Base-by-base conservation (phyloP, 352 stramenopile species). In the Globisporangium nunn region DNA sequence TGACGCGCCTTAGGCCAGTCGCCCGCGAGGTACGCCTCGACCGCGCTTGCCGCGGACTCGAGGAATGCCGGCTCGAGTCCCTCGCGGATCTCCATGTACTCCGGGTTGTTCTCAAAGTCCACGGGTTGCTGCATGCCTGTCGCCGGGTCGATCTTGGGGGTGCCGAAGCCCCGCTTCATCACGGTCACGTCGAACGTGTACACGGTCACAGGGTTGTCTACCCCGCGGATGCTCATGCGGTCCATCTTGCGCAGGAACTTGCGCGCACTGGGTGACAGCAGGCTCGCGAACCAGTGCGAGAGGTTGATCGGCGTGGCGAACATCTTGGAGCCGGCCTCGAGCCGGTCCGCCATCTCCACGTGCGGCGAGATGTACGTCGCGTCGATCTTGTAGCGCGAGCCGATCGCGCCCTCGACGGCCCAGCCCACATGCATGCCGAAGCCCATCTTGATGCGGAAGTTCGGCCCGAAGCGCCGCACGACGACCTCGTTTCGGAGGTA, bases 351-450 rank as follows among this genome's bases (percentile, higher is more conserved):
- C 75, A 91, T 90, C 57, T 98, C 94, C 11, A 98, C 94, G 54
- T 97, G 89, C 29, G 96, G 91, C 6, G 88, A 97, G 54, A 99
- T 95, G 63, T 98, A 98, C 15, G 95, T 98, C n/a, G 93, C 94
- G 65, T 99, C 96, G 60, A 99, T 97, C 63, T 99, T 99, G 59
- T 87, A 87, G 14, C 91, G 79, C 14, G 91, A 98, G 40, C 95
- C 95, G 59, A 99, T 98, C 3, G 94, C 96, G 12, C 96, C 96
- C 72, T 98, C 93, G 31, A 98, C 92, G 10, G 94, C 95, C 88
- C 91, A 98, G 40, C 96, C 96, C n/a, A 97, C 88, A 69, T 98
- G 95, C 67, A 99, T 88, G 35, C 93, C 95, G 65, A 97, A 98
- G 17, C 94, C 95, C 85, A 98, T 97, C 55, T 91, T 92, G 57